Evolutionary conservation across 2,329 filamentous ascomycete genomes (phyloP).

Genomic region (Xylariales sp.): DNA sequence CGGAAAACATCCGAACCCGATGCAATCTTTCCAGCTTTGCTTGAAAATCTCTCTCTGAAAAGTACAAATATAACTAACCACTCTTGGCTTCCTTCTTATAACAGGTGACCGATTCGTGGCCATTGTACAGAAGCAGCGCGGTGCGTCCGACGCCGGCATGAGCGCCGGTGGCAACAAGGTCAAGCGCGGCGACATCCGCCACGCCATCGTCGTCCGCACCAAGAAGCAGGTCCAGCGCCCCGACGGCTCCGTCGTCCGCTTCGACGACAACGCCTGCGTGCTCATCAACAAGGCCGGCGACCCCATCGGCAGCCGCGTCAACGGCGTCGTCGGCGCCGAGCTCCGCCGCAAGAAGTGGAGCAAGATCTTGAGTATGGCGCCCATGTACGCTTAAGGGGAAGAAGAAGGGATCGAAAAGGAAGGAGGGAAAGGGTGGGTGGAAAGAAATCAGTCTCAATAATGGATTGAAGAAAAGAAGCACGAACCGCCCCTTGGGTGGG

Average conservation of each 20-base stretch:
- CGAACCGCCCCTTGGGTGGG: no score
- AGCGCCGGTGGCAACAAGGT: conserved; percentile 85
- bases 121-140: conserved; percentile 94
- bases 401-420: conserved; percentile 7
- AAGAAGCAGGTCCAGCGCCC: conserved; percentile 80
- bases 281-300: conserved; percentile 96
- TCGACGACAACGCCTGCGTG: conserved; percentile 98
- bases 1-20: no score
- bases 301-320: conserved; percentile 88
- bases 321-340: conserved; percentile 86
- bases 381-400: conserved; percentile 51
- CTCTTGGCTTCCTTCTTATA: no score
- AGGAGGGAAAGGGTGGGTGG: neutral
- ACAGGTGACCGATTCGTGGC: conserved; percentile 93
- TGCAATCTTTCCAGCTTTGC: no score
- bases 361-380: conserved; percentile 94
- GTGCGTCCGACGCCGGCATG: conserved; percentile 66
- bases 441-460: no score
- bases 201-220: conserved; percentile 92
- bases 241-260: conserved; percentile 86
- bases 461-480: no score
- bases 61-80: no score
- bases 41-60: no score
- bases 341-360: conserved; percentile 93
- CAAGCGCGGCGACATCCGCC: conserved; percentile 90